Conservation (phyloP, 108 stramenopile genomes). For the Ochromonas danica region DNA sequence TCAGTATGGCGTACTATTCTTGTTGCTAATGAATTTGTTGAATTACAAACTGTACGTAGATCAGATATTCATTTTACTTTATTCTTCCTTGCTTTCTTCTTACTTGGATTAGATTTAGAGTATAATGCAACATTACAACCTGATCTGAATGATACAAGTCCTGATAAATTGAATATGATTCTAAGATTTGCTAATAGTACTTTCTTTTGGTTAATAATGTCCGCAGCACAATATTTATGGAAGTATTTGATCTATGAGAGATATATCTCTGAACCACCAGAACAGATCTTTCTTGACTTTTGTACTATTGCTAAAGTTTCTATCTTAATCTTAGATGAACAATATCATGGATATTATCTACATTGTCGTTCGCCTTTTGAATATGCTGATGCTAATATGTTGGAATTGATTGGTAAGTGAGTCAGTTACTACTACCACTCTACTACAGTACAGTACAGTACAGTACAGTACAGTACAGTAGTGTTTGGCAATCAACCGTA, state of each 20-base stretch:
- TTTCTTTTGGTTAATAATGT: constrained; percentile 61
- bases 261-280: constrained; percentile 62
- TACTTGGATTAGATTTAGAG: constrained; percentile 57
- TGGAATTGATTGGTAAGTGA: constrained; percentile 61
- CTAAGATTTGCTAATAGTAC: constrained; percentile 68
- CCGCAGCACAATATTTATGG: constrained; percentile 63
- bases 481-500: no score
- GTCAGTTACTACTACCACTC: no score
- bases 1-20: constrained; percentile 49
- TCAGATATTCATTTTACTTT: constrained; percentile 56
- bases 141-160: constrained; percentile 48
- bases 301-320: constrained; percentile 73
- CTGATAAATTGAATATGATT: constrained; percentile 61
- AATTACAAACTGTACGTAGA: constrained; percentile 62
- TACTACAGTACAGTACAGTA: no score
- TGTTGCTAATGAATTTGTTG: constrained; percentile 73
- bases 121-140: constrained; percentile 67
- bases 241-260: constrained; percentile 62
- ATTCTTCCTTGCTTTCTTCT: constrained; percentile 61
- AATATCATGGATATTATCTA: constrained; percentile 59
- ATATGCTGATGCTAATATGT: constrained; percentile 68
- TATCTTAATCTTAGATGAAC: constrained; percentile 47
- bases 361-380: constrained; percentile 74
- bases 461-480: no score
- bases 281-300: constrained; percentile 47